phyloP scores from a whole-genome alignment of 495 filamentous ascomycete species.

The Jackrogersella minutella region DNA sequence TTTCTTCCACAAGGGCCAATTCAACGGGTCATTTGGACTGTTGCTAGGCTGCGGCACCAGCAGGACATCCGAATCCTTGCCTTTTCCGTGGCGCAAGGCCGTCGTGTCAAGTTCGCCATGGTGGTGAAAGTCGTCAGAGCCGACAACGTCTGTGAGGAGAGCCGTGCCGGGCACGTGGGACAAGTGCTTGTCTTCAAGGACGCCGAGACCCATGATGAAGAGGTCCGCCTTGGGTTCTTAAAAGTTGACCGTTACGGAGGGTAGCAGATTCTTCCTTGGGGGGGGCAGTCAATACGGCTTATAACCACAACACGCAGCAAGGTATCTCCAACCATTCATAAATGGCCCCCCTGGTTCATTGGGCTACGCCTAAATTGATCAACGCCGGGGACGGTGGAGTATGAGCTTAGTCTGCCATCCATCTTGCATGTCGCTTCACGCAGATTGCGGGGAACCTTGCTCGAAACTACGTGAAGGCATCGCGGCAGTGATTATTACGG shows the following conservation, averaged over 20 bases:
- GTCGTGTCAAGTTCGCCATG: constrained; percentile 36
- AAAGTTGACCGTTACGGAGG: not conserved
- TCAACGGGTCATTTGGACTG: constrained; percentile 57
- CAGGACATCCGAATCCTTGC: constrained; percentile 48
- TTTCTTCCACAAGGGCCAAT: constrained; percentile 53
- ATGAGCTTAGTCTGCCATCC: not conserved
- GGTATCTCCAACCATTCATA: constrained; percentile 6
- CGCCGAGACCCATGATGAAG: constrained; percentile 38
- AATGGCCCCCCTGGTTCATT: constrained; percentile 2
- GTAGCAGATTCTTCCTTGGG: not conserved
- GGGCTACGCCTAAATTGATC: constrained; percentile 8
- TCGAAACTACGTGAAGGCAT: constrained; percentile 32
- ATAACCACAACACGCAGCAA: constrained; percentile 22
- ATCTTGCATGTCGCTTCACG: constrained; percentile 7
- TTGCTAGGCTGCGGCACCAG: constrained; percentile 57
- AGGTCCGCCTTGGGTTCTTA: not conserved
- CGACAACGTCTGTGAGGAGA: constrained; percentile 34
- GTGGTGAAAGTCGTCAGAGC: constrained; percentile 16
- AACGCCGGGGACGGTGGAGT: constrained; percentile 8
- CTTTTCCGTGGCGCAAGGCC: constrained; percentile 50
- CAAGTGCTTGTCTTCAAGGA: constrained; percentile 39
- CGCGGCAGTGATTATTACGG: constrained; percentile 28
- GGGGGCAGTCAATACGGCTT: constrained; percentile 2
- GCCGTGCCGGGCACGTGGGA: constrained; percentile 40
- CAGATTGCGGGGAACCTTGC: constrained; percentile 40